Conservation (phyloP, 192 early-diverging fungal genomes). For the Coemansia interrupta region DNA sequence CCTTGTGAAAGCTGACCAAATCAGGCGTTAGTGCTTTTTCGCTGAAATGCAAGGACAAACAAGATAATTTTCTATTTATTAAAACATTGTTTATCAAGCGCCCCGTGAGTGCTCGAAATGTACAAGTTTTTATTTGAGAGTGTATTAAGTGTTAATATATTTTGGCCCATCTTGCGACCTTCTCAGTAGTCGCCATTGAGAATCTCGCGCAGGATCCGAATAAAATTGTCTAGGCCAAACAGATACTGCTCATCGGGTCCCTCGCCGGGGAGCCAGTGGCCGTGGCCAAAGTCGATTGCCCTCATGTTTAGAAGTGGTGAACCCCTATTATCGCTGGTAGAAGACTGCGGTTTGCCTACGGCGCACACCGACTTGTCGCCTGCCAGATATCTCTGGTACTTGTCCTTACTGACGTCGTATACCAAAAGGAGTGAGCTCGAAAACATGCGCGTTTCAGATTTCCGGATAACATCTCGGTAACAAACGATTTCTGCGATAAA, state of each 20-base stretch:
- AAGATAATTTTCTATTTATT: too few relatives aligned
- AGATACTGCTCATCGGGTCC: conserved; percentile 70
- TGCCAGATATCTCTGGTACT: conserved; percentile 50
- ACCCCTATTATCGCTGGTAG: conserved; percentile 2
- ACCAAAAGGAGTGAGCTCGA: conserved; percentile 73
- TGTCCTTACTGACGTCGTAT: conserved; percentile 67
- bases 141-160: too few relatives aligned
- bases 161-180: too few relatives aligned
- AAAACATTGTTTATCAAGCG: too few relatives aligned
- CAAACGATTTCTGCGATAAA: conserved; percentile 62
- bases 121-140: neutral
- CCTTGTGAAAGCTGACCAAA: too few relatives aligned
- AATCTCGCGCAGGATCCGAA: conserved; percentile 54
- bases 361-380: conserved; percentile 24
- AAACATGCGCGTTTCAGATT: conserved; percentile 62
- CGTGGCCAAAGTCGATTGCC: conserved; percentile 90
- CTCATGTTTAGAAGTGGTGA: conserved; percentile 59
- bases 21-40: too few relatives aligned
- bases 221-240: conserved; percentile 60
- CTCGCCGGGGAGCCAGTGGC: conserved; percentile 59
- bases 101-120: neutral
- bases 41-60: too few relatives aligned
- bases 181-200: neutral
- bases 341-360: conserved; percentile 14
- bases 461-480: conserved; percentile 55